phyloP scores from a whole-genome alignment of 495 filamentous ascomycete genomes.

The Antarctomyces pellizariae region DNA sequence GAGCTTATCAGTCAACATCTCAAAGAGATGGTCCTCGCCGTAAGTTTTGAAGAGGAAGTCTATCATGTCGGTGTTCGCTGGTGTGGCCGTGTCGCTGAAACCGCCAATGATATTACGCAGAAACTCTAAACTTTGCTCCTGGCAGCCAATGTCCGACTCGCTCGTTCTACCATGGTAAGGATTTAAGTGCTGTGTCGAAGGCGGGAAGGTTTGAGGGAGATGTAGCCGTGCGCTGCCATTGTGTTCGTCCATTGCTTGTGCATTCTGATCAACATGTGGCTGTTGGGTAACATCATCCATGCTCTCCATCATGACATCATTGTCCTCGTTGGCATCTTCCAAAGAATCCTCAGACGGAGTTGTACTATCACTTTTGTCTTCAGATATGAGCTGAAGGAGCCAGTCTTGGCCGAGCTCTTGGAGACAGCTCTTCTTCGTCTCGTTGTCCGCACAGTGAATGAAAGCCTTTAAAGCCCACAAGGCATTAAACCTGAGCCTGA shows the following conservation, averaged over 20 bases:
- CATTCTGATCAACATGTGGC: too few relatives aligned
- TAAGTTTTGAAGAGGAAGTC: slow-evolving; percentile 56
- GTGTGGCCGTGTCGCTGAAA: slow-evolving; percentile 45
- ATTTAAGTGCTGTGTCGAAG: too few relatives aligned
- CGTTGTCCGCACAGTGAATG: slow-evolving; percentile 37
- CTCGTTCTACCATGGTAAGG: too few relatives aligned
- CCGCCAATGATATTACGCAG: slow-evolving; percentile 65
- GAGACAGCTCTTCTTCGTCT: slow-evolving; percentile 50
- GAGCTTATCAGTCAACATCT: slow-evolving; percentile 51
- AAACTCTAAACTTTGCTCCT: slow-evolving; percentile 74
- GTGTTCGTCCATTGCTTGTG: too few relatives aligned
- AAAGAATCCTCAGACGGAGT: too few relatives aligned
- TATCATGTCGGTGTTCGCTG: slow-evolving; percentile 66
- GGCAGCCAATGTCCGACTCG: slow-evolving; percentile 65
- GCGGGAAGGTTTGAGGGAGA: too few relatives aligned
- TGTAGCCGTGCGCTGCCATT: too few relatives aligned
- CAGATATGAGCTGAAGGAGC: slow-evolving; percentile 52
- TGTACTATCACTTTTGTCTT: too few relatives aligned
- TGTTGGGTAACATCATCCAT: too few relatives aligned
- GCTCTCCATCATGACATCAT: slow-evolving; percentile 41
- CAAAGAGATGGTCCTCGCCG: slow-evolving; percentile 53
- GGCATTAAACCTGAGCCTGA: slow-evolving; percentile 50
- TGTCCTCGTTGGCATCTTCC: slow-evolving; percentile 30
- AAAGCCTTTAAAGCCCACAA: slow-evolving; percentile 89
- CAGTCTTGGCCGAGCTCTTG: slow-evolving; percentile 55